Evolutionary conservation across 495 filamentous ascomycete species (phyloP), one percentile per base, ranked within the genome.

Genomic region (Penicillium cataractarum): DNA sequence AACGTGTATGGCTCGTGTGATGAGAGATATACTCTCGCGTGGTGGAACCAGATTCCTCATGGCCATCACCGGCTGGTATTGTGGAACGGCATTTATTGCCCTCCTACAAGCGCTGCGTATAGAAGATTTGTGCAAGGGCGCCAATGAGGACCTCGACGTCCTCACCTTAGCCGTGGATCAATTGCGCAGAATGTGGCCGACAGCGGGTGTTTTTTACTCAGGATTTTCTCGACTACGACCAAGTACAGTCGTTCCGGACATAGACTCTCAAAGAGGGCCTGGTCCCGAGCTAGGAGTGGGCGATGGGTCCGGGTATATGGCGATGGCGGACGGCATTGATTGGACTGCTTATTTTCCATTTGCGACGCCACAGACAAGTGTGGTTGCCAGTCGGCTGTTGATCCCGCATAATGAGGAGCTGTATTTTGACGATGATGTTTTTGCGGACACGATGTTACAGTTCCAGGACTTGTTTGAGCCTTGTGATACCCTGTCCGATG

Each of bases 21-120:
- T 76, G 58, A 57, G 66, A 12, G 75, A 78, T 44, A 72, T 71
- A 22, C 65, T 78, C 3, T 62, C 66, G 5, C 68, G 75, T 8
- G 75, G 75, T 2, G 61, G 68, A n/a, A 71, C 71, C 7, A 60
- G 74, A 9, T 78, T 75, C 48, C 65, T 78, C 8, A 78, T 76
- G 72, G 67, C 72, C n/a, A 76, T 78, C 22, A 71, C 72, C 1
- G 74, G 75, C 42, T 78, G 75, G 75, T 78, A 78, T 50, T 70
- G 64, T 35, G 69, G 72, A 3, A 76, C 73, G 19, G 75, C 75
- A 1, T 73, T 76, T n/a, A 69, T 73, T 19, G 75, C 73, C 3
- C 49, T 78, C 13, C 42, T 78, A 2, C 74, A 78, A 35, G 75
- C 32, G 32, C 32, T 33, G 4, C 32, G 32, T 9, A 33, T 33